These are phyloP conservation scores for Emmonsiellopsis sp. DNA, from an alignment of 2,329 filamentous ascomycete species.

Conservation along the genomic window DNA sequence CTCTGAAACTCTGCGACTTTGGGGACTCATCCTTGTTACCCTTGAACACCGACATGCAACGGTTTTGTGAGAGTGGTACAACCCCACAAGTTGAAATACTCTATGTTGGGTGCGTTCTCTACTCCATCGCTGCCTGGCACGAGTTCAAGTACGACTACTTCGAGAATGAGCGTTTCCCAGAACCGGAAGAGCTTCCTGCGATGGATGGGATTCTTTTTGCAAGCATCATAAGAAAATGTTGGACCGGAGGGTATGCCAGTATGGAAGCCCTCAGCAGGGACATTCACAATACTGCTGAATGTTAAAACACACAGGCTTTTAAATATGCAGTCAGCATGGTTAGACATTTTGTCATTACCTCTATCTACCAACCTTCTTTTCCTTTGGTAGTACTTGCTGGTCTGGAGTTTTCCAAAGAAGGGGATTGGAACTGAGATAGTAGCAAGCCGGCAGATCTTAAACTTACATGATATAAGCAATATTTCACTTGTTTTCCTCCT, in stretches of 20 bases:
- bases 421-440: too few relatives aligned
- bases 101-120: not conserved
- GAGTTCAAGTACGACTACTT: conserved; percentile 8
- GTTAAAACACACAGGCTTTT: not conserved
- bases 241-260: conserved; percentile 6
- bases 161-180: conserved; percentile 4
- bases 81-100: not conserved
- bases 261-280: conserved; percentile 9
- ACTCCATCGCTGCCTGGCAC: conserved; percentile 3
- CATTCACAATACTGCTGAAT: not conserved
- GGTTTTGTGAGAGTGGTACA: not conserved
- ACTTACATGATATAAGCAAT: too few relatives aligned
- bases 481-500: too few relatives aligned
- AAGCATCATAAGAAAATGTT: conserved; percentile 6
- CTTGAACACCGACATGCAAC: not conserved
- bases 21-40: not conserved
- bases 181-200: conserved; percentile 2
- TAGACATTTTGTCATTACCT: not conserved
- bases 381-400: not conserved
- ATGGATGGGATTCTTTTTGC: conserved; percentile 4
- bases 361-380: not conserved
- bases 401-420: not conserved
- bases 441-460: too few relatives aligned
- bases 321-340: not conserved
- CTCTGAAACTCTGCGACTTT: not conserved